These are phyloP conservation scores for Stenocarpella maydis DNA, from an alignment of 2,329 filamentous ascomycete genomes.

Conservation along the genomic window DNA sequence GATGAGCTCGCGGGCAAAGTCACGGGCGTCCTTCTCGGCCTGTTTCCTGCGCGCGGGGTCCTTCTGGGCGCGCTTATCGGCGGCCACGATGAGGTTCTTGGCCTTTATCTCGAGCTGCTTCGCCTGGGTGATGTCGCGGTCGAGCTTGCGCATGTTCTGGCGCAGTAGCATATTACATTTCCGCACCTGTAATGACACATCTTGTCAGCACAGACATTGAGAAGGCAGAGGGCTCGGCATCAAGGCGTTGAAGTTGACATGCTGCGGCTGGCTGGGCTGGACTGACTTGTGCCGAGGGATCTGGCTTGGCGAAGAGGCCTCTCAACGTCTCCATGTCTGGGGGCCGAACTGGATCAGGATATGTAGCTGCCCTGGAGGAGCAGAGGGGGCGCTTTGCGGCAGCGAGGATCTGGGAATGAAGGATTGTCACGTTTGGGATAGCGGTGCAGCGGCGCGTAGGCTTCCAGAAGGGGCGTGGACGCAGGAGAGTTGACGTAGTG, in stretches of 20 bases:
- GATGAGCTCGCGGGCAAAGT: slow-evolving; percentile 88
- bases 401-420: background rate
- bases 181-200: slow-evolving; percentile 71
- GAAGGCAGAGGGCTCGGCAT: background rate
- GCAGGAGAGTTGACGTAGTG: slow-evolving; percentile 35
- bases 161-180: slow-evolving; percentile 95
- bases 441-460: background rate
- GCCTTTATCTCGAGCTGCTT: slow-evolving; percentile 85
- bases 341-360: slow-evolving; percentile 16
- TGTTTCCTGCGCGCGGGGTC: slow-evolving; percentile 82
- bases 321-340: slow-evolving; percentile 83
- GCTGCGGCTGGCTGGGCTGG: slow-evolving; percentile 24
- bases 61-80: slow-evolving; percentile 81
- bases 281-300: slow-evolving; percentile 88
- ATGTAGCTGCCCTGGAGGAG: slow-evolving; percentile 8
- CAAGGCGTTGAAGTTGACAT: background rate
- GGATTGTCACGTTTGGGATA: slow-evolving; percentile 17
- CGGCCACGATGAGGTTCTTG: slow-evolving; percentile 82
- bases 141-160: slow-evolving; percentile 89
- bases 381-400: background rate
- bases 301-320: slow-evolving; percentile 88
- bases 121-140: slow-evolving; percentile 86
- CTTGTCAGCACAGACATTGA: slow-evolving; percentile 10
- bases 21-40: slow-evolving; percentile 82
- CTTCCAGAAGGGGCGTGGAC: background rate